These are phyloP conservation scores for Trichoderma koningii DNA, from an alignment of 2,329 filamentous ascomycete genomes.

Conservation along the genomic window DNA sequence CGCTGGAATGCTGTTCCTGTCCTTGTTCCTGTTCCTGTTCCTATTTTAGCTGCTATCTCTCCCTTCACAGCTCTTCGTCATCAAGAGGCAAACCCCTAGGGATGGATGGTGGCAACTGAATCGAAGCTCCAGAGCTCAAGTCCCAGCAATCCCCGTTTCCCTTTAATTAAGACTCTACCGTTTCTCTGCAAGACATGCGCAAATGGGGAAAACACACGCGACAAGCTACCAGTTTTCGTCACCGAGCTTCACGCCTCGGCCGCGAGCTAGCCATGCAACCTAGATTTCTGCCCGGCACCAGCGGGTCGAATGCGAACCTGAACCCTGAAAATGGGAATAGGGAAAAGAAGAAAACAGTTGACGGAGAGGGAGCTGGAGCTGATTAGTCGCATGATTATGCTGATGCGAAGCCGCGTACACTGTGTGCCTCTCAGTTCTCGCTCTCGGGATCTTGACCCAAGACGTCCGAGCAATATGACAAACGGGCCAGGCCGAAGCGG, in stretches of 20 bases:
- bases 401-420: neutral
- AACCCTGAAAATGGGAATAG: too few species aligned
- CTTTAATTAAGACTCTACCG: neutral
- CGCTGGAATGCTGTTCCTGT: too few species aligned
- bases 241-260: constrained; percentile 18
- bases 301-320: neutral
- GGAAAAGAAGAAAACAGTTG: neutral
- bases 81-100: too few species aligned
- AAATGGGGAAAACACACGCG: constrained; percentile 15
- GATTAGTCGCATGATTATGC: neutral
- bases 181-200: neutral
- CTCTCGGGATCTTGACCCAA: neutral
- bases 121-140: neutral
- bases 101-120: neutral
- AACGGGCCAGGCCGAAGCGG: constrained; percentile 9
- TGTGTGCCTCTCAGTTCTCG: too few species aligned
- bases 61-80: too few species aligned
- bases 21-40: too few species aligned
- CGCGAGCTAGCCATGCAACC: constrained; percentile 17
- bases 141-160: neutral
- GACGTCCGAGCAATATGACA: neutral
- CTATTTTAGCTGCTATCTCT: neutral
- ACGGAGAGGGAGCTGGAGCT: neutral
- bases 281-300: neutral
- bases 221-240: constrained; percentile 27